Percentiles rank a stretch among this genome's conserved stretches.
Evolutionary conservation across 176 grass and related monocot species (phyloP).

Genomic region (Juncus inflexus): DNA sequence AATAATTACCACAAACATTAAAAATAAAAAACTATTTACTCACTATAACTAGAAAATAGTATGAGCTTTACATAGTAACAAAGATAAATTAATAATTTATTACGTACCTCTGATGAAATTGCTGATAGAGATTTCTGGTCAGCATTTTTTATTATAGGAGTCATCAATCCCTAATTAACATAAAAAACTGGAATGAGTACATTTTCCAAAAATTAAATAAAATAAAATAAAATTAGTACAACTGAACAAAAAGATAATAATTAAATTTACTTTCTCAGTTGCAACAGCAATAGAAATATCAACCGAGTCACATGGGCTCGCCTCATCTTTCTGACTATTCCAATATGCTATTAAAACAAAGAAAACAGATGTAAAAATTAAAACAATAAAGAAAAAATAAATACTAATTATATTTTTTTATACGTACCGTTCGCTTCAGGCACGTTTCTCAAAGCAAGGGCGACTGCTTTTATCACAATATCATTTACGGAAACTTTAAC

Average conservation of each 20-base stretch:
- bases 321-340: conserved; percentile 65
- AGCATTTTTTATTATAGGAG: conserved; percentile 91
- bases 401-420: neutral
- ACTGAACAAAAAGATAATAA: neutral
- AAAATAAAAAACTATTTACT: too few species aligned
- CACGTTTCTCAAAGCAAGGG: conserved; percentile 81
- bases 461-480: conserved; percentile 95
- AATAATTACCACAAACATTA: neutral
- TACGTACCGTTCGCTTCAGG: conserved; percentile 92
- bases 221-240: conserved; percentile 26
- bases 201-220: conserved; percentile 9
- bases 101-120: conserved; percentile 88
- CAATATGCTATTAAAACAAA: conserved; percentile 69
- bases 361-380: conserved; percentile 22
- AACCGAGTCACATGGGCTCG: conserved; percentile 58
- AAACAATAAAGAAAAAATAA: neutral
- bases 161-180: conserved; percentile 71
- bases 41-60: neutral
- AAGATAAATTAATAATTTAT: conserved; percentile 9
- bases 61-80: conserved; percentile 2
- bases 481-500: conserved; percentile 98
- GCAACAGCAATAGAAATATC: conserved; percentile 98
- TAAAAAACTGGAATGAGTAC: neutral
- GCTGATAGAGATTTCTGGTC: conserved; percentile 89
- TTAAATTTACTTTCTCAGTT: conserved; percentile 62